Conservation (phyloP, 2,329 filamentous ascomycete species). For the Clonostachys rhizophaga region DNA sequence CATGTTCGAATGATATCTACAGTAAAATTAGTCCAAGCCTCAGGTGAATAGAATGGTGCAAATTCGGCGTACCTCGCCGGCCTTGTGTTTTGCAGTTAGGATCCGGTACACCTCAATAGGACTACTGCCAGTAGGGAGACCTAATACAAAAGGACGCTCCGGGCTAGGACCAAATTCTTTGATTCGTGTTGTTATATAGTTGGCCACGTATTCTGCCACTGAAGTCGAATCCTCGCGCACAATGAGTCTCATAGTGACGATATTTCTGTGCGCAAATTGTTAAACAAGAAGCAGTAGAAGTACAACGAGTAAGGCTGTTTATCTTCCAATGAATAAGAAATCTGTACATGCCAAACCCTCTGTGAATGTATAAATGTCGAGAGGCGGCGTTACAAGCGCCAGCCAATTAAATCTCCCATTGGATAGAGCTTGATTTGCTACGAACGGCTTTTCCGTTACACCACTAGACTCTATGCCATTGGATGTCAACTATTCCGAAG, state of each 20-base stretch:
- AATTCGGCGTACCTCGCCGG: slow-evolving; percentile 43
- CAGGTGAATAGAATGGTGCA: background rate
- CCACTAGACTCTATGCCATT: too few species aligned
- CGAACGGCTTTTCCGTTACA: too few species aligned
- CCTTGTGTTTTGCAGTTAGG: slow-evolving; percentile 67
- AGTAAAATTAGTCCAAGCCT: background rate
- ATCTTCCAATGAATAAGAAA: too few species aligned
- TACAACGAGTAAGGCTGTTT: too few species aligned
- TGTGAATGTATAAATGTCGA: too few species aligned
- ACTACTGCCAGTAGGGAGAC: slow-evolving; percentile 78
- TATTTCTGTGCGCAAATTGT: too few species aligned
- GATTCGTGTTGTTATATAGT: slow-evolving; percentile 81
- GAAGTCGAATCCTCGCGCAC: slow-evolving; percentile 67
- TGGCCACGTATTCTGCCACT: slow-evolving; percentile 72
- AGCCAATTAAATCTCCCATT: too few species aligned
- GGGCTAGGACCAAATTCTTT: slow-evolving; percentile 69
- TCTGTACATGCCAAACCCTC: too few species aligned
- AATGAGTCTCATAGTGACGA: slow-evolving; percentile 68
- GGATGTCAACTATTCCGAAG: too few species aligned
- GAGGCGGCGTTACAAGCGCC: too few species aligned
- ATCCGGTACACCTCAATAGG: slow-evolving; percentile 74
- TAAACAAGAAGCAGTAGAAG: too few species aligned
- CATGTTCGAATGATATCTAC: slow-evolving; percentile 79
- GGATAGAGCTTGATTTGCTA: too few species aligned
- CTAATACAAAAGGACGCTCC: slow-evolving; percentile 73